phyloP scores from a whole-genome alignment of 116 monocot species.

The Posidonia oceanica region DNA sequence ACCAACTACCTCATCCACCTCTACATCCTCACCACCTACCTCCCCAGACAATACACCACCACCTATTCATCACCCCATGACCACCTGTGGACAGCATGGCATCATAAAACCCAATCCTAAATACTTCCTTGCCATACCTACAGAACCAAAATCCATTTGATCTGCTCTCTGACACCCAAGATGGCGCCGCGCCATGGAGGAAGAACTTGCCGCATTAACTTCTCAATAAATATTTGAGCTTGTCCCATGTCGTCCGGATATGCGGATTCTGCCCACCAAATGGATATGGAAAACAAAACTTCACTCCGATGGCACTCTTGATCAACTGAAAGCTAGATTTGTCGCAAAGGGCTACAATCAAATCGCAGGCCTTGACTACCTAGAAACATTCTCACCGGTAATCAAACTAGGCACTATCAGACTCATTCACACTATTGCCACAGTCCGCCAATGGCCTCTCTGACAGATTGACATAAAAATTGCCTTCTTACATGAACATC shows the following conservation, averaged over 20 bases:
- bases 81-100: background rate
- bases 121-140: background rate
- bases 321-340: background rate
- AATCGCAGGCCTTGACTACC: background rate
- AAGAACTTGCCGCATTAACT: background rate
- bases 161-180: background rate
- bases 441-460: background rate
- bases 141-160: background rate
- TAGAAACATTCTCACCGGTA: background rate
- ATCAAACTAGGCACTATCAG: background rate
- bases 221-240: background rate
- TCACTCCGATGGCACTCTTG: background rate
- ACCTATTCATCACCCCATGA: background rate
- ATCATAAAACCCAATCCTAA: background rate
- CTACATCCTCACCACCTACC: too few species aligned
- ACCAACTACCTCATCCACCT: too few species aligned
- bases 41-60: too few species aligned
- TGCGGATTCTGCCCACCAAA: background rate
- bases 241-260: background rate
- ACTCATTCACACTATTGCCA: background rate
- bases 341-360: background rate
- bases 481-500: background rate
- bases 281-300: conserved; percentile 5
- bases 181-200: background rate
- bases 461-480: conserved; percentile 1